Evolutionary conservation across 352 stramenopile species (phyloP), one percentile per base, ranked within the genome.

Genomic region (Lagenidium giganteum): DNA sequence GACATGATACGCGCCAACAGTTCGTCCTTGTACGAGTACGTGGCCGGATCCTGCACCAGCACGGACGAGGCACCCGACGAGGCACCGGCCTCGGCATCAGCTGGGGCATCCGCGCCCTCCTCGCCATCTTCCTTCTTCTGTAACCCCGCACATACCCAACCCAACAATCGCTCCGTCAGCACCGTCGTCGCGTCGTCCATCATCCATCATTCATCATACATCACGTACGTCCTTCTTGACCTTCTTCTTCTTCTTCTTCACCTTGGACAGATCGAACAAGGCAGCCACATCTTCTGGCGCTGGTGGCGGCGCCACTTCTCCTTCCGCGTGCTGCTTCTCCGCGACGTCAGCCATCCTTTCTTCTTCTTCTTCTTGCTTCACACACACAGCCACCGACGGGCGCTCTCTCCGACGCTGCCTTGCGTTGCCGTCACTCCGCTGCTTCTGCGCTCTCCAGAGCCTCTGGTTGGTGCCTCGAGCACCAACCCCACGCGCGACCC

Each of bases 11-110:
- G 85, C 48, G 96, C 84, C 31, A 98, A 61, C 32, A 98, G 71
- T 24, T 98, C 90, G 51, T 96, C 86, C 62, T 87, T 82, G 75
- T 98, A 98, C 40, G 86, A 90, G 64, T 98, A 98, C 44, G 89
- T 95, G 44, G 89, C 83, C 1, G 67, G 72, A 87, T 96, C 68
- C 83, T 93, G 68, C 48, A 88, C 63, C 41, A 89, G 62, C 58
- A 84, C 73, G 39, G 43, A 43, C 16, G 37, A 39, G 29, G 42
- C 61, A 3, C 48, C 43, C 8, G 70, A 88, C 25, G 45, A 64
- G 43, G 34, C 67, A 30, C 40, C 77, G 6, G 57, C 55, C 18
- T 47, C 79, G 35, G 41, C 63, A 36, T 34, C 62, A 4, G 51
- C 69, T 8, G 42, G 48, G 7, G 45, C 51, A 13, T 49, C 54